Evolutionary conservation across 345 rosid genomes (phyloP).

Genomic region (sweet orange (Citrus sinensis)): DVS_A1.0 CM039165.1:24764501-24765000

Average conservation of each 20-base stretch:
- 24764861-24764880: conserved; percentile 37
- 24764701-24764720: conserved; percentile 47
- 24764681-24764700: conserved; percentile 29
- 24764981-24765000: conserved; percentile 57
- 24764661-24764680: conserved; percentile 62
- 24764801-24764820: conserved; percentile 30
- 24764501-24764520: conserved; percentile 51
- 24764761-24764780: conserved; percentile 54
- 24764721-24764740: conserved; percentile 51
- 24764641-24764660: conserved; percentile 76
- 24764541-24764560: conserved; percentile 65
- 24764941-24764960: conserved; percentile 37
- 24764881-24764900: conserved; percentile 29
- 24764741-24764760: conserved; percentile 29
- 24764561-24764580: conserved; percentile 68
- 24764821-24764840: conserved; percentile 46
- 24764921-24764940: conserved; percentile 71
- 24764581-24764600: conserved; percentile 43
- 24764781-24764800: conserved; percentile 41
- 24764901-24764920: conserved; percentile 58
- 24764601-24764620: conserved; percentile 47
- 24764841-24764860: conserved; percentile 57
- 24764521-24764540: conserved; percentile 40
- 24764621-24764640: conserved; percentile 73
- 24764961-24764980: conserved; percentile 33